phyloP scores from a whole-genome alignment of 805 yeast species.

The Diddensiella santjacobensis region DNA sequence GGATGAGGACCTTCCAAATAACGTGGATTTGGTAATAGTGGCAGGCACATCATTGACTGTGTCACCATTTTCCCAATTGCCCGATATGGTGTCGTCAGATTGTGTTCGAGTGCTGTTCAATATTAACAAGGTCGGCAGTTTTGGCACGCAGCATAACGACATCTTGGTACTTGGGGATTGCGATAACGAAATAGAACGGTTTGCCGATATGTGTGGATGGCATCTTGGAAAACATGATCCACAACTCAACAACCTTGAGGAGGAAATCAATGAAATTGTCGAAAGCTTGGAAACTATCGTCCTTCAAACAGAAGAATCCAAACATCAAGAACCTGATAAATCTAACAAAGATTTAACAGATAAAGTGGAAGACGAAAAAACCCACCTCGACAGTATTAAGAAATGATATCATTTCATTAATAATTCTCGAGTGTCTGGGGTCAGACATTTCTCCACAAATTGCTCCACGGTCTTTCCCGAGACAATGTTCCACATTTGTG shows the following conservation, averaged over 20 bases:
- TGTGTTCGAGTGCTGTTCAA: conserved; percentile 66
- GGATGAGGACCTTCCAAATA: conserved; percentile 52
- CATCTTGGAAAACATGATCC: background rate
- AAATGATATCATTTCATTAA: no score
- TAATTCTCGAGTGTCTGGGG: no score
- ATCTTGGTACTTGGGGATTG: conserved; percentile 57
- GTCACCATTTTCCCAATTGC: conserved; percentile 83
- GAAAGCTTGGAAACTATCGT: conserved; percentile 6
- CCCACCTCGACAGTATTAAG: no score
- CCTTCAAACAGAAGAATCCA: background rate
- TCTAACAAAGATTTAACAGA: no score
- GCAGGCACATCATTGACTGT: conserved; percentile 93
- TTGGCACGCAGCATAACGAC: conserved; percentile 56
- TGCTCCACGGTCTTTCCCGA: no score
- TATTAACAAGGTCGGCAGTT: conserved; percentile 71
- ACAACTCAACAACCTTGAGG: background rate
- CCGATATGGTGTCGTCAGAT: conserved; percentile 52
- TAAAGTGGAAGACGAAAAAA: no score
- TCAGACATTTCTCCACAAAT: no score
- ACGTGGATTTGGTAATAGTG: conserved; percentile 67
- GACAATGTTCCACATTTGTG: no score
- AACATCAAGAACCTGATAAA: background rate
- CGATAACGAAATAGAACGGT: conserved; percentile 55
- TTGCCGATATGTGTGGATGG: conserved; percentile 66
- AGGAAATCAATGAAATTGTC: conserved; percentile 20